Evolutionary conservation across 139 green algal genomes (phyloP).

Genomic region (Auxenochlorella pyrenoidosa): DNA sequence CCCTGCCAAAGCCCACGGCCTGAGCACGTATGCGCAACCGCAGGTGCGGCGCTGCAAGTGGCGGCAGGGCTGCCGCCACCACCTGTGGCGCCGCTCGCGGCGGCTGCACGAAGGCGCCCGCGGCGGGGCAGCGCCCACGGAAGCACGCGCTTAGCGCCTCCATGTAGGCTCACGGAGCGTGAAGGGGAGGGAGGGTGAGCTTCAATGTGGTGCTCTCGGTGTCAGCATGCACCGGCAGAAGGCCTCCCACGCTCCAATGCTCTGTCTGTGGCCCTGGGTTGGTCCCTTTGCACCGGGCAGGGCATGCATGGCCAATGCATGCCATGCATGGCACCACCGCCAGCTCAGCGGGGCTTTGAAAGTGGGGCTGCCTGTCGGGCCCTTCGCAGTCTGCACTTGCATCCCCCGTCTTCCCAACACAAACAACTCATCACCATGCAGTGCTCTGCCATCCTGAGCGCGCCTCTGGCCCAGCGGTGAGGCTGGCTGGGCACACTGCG

Average conservation of each 20-base stretch:
- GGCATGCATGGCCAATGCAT: too few species aligned
- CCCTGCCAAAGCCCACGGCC: neutral
- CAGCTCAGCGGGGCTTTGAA: too few species aligned
- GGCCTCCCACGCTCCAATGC: too few species aligned
- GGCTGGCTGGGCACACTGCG: neutral
- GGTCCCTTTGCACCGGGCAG: too few species aligned
- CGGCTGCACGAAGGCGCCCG: conserved; percentile 25
- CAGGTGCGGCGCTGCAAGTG: neutral
- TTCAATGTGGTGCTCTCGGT: too few species aligned
- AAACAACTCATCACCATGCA: neutral
- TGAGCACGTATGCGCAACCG: neutral
- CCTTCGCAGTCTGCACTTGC: neutral
- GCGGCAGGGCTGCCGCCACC: neutral
- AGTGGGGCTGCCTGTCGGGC: too few species aligned
- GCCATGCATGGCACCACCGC: too few species aligned
- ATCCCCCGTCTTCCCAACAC: neutral
- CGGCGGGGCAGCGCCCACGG: neutral
- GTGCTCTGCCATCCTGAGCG: neutral
- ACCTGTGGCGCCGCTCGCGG: conserved; percentile 1
- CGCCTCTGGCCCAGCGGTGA: conserved; percentile 1
- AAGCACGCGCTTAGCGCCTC: neutral
- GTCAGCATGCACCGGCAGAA: too few species aligned
- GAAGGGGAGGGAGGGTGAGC: neutral
- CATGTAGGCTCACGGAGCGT: neutral
- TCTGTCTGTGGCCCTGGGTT: too few species aligned